phyloP scores from a whole-genome alignment of 1,284 basidiomycete genomes.

The Anthracocystis panici-leucophaei region DNA sequence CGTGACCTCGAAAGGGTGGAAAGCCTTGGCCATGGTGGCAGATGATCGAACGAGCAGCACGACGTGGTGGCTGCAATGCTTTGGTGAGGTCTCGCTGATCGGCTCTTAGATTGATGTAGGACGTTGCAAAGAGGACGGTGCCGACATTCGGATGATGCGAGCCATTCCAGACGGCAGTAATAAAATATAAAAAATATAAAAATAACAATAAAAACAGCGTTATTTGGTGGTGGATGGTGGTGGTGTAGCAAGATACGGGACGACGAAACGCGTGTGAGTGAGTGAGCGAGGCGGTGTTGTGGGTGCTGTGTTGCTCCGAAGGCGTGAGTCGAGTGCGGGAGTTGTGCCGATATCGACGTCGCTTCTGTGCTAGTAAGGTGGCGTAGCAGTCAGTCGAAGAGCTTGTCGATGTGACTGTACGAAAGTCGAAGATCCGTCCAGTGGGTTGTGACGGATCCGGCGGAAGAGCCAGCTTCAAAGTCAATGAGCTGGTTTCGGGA shows the following conservation, averaged over 20 bases:
- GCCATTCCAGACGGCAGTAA: constrained; percentile 18
- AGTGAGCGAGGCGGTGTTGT: neutral
- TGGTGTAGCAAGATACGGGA: neutral
- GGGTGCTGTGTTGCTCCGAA: too few species aligned
- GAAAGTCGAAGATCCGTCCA: neutral
- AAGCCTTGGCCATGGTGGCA: constrained; percentile 46
- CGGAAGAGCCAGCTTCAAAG: neutral
- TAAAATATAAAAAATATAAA: too few species aligned
- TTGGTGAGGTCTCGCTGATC: neutral
- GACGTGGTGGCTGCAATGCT: neutral
- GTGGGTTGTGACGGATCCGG: constrained; percentile 1
- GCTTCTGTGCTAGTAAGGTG: neutral
- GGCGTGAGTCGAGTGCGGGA: neutral
- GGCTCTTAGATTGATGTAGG: constrained; percentile 13
- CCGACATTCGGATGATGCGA: constrained; percentile 28
- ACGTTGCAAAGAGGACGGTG: constrained; percentile 28
- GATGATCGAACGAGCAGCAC: neutral
- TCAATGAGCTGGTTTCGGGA: neutral
- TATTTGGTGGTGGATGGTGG: neutral
- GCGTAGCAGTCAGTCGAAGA: neutral
- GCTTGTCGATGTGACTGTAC: constrained; percentile 2
- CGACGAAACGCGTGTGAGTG: too few species aligned
- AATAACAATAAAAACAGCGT: neutral
- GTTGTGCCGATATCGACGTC: neutral
- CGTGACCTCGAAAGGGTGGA: constrained; percentile 66